These are phyloP conservation scores for Rubia yunnanensis DNA, from an alignment of 257 asterid genomes.

Conservation along the genomic window DNA sequence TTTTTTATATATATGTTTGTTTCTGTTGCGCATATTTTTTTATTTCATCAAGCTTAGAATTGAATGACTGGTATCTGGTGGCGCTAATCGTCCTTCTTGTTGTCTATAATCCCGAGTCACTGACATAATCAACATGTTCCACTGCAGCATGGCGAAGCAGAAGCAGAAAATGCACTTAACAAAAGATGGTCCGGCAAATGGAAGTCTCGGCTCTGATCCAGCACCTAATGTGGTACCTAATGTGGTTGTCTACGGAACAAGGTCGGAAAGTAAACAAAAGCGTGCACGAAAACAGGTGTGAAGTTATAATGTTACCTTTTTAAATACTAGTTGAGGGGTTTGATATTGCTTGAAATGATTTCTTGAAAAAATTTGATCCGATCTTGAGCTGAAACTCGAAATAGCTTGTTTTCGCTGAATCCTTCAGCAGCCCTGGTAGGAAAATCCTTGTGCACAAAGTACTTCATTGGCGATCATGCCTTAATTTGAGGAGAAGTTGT, in stretches of 20 bases:
- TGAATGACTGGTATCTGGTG: background rate
- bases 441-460: too few species aligned
- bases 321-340: too few species aligned
- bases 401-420: too few species aligned
- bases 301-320: too few species aligned
- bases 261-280: background rate
- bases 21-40: background rate
- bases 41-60: background rate
- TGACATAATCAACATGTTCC: background rate
- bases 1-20: background rate
- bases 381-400: too few species aligned
- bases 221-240: background rate
- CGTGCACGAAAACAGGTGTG: background rate
- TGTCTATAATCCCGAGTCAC: background rate
- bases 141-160: conserved; percentile 36
- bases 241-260: background rate
- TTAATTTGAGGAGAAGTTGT: too few species aligned
- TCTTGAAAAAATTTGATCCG: too few species aligned
- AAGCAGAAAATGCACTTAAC: conserved; percentile 22
- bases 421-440: too few species aligned
- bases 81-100: background rate
- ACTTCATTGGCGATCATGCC: too few species aligned
- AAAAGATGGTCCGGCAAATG: conserved; percentile 21
- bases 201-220: background rate
- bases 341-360: too few species aligned